These are phyloP conservation scores for Polyplosphaeria fusca DNA, from an alignment of 495 filamentous ascomycete genomes.

Conservation along the genomic window DNA sequence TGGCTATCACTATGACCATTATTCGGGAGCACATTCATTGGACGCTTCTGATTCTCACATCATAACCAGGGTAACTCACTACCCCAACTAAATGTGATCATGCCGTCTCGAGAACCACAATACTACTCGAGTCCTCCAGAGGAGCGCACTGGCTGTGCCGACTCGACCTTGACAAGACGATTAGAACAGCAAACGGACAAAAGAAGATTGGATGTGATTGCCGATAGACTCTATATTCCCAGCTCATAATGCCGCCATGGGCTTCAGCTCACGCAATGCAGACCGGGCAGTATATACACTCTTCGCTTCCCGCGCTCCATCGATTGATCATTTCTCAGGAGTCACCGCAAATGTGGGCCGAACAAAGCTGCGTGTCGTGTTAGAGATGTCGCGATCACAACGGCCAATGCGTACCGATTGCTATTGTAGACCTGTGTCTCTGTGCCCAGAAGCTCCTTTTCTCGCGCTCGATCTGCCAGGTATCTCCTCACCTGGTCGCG, in stretches of 20 bases:
- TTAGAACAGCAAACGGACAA: background rate
- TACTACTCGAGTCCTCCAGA: too few species aligned
- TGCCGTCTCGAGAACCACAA: too few species aligned
- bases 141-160: too few species aligned
- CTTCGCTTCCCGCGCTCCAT: slow-evolving; percentile 22
- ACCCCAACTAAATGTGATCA: too few species aligned
- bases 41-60: too few species aligned
- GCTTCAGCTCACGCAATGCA: background rate
- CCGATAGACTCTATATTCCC: too few species aligned
- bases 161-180: background rate
- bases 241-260: too few species aligned
- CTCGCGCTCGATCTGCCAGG: slow-evolving; percentile 79
- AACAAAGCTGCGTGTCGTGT: slow-evolving; percentile 54
- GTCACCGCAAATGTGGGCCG: slow-evolving; percentile 66
- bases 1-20: too few species aligned
- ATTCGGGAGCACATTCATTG: too few species aligned
- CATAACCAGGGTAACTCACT: too few species aligned
- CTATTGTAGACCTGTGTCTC: slow-evolving; percentile 81
- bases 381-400: background rate
- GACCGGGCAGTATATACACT: background rate
- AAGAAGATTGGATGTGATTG: background rate
- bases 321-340: slow-evolving; percentile 50
- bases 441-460: slow-evolving; percentile 81
- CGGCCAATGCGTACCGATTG: slow-evolving; percentile 72
- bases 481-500: slow-evolving; percentile 84